Conservation (phyloP, 2,329 filamentous ascomycete genomes). For the Pseudocercospora musae region DNA sequence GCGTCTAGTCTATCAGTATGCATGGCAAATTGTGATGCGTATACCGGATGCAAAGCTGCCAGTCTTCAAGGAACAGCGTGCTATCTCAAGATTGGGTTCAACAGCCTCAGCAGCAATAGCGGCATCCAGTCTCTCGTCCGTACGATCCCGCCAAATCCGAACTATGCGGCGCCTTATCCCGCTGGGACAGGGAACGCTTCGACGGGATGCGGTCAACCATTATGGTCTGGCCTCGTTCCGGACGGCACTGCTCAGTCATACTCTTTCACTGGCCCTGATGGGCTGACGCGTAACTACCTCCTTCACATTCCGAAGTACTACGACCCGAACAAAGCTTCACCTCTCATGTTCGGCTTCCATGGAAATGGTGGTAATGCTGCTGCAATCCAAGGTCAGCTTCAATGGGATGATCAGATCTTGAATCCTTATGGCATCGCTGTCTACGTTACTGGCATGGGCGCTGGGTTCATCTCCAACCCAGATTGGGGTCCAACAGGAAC, state of each 20-base stretch:
- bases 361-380: conserved; percentile 39
- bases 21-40: conserved; percentile 18
- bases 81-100: conserved; percentile 23
- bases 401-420: conserved; percentile 42
- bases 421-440: conserved; percentile 44
- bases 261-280: conserved; percentile 23
- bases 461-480: conserved; percentile 21
- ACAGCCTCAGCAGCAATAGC: neutral
- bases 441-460: conserved; percentile 39
- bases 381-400: conserved; percentile 40
- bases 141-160: conserved; percentile 22
- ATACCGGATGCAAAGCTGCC: conserved; percentile 13
- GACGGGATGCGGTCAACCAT: conserved; percentile 24
- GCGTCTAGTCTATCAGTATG: conserved; percentile 15
- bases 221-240: conserved; percentile 21
- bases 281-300: conserved; percentile 35
- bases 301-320: conserved; percentile 41
- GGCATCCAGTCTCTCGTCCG: neutral
- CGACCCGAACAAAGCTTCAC: conserved; percentile 34
- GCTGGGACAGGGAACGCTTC: conserved; percentile 19
- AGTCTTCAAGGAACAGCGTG: conserved; percentile 15
- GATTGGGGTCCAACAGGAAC: conserved; percentile 7
- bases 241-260: conserved; percentile 22
- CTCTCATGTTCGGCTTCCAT: conserved; percentile 47
- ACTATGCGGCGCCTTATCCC: conserved; percentile 16